Evolutionary conservation across 164 flowering plant species (phyloP).

Genomic region (Vitis vinifera): DNA sequence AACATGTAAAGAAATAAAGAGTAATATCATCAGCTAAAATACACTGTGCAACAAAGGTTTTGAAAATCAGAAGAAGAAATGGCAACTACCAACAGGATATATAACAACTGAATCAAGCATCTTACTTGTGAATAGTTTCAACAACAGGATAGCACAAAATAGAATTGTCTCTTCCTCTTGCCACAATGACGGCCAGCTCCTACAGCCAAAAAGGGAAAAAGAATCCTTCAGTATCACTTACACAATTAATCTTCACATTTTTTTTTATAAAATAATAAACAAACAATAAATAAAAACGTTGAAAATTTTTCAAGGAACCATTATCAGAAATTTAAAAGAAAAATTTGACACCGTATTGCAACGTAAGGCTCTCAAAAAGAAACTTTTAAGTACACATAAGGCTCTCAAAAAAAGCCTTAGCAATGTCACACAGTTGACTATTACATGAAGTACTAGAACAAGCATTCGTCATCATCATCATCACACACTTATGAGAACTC

Average conservation of each 20-base stretch:
- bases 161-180: constrained; percentile 86
- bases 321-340: background rate
- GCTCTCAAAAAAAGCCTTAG: background rate
- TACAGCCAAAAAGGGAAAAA: constrained; percentile 23
- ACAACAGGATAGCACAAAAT: constrained; percentile 89
- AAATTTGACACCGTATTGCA: background rate
- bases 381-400: background rate
- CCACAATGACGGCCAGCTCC: constrained; percentile 95
- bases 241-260: no score
- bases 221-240: background rate
- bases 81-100: background rate
- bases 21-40: background rate
- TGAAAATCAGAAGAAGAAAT: background rate
- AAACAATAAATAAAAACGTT: background rate
- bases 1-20: constrained; percentile 1
- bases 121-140: constrained; percentile 93
- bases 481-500: no score
- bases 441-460: no score
- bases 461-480: no score
- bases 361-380: background rate
- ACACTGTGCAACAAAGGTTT: background rate
- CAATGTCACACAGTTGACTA: background rate
- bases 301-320: background rate
- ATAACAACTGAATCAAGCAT: background rate
- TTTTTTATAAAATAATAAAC: no score